Evolutionary conservation across 2,329 filamentous ascomycete species (phyloP).

Genomic region (Hypoxylon sp.): DNA sequence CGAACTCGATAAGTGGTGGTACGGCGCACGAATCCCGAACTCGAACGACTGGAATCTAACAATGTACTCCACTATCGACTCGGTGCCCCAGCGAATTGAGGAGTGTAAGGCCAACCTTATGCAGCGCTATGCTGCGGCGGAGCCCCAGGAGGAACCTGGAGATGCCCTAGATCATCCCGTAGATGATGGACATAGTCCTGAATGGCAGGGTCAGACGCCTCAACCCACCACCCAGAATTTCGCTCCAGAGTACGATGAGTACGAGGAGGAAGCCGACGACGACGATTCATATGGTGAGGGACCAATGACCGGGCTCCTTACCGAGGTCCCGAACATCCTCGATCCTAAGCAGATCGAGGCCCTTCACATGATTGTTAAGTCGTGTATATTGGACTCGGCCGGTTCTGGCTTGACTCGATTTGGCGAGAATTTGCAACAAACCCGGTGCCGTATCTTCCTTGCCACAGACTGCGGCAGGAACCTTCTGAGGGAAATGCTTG

Average conservation of each 20-base stretch:
- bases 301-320: conserved; percentile 85
- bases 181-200: conserved; percentile 52
- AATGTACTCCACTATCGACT: conserved; percentile 74
- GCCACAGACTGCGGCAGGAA: conserved; percentile 93
- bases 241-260: conserved; percentile 66
- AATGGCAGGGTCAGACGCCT: conserved; percentile 59
- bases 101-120: conserved; percentile 73
- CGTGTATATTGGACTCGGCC: conserved; percentile 87
- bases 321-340: conserved; percentile 93
- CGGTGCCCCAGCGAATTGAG: conserved; percentile 70
- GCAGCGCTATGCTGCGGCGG: conserved; percentile 65
- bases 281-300: conserved; percentile 86
- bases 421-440: conserved; percentile 89
- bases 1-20: conserved; percentile 77
- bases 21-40: conserved; percentile 72
- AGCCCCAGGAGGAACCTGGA: conserved; percentile 55
- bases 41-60: conserved; percentile 70
- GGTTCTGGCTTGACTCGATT: conserved; percentile 77
- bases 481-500: conserved; percentile 88
- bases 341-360: conserved; percentile 97
- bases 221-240: conserved; percentile 59
- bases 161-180: conserved; percentile 59
- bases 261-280: conserved; percentile 68
- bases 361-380: conserved; percentile 96
- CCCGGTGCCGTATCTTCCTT: conserved; percentile 89